These are phyloP conservation scores for Pseudogymnoascus sp. DNA, from an alignment of 2,329 filamentous ascomycete genomes.

Conservation along the genomic window DNA sequence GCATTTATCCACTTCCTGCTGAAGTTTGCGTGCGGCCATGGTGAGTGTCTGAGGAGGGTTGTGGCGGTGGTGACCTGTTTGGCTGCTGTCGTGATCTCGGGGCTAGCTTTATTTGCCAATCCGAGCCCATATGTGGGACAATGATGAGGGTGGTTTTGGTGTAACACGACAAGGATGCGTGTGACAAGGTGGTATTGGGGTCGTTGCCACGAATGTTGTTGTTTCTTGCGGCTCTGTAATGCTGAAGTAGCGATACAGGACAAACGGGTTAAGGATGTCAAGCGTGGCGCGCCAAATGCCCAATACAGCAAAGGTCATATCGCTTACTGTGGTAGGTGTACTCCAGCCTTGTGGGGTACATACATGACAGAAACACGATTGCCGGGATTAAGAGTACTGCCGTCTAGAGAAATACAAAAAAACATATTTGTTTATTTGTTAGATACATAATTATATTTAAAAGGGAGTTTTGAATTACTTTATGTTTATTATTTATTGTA, in stretches of 20 bases:
- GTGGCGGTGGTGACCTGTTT: conserved; percentile 15
- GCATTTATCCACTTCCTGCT: conserved; percentile 98
- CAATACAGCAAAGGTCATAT: conserved; percentile 2
- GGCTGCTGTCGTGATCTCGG: conserved; percentile 23
- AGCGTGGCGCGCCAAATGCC: conserved; percentile 8
- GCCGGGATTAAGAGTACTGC: conserved; percentile 3
- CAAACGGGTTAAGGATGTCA: conserved; percentile 7
- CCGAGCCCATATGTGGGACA: conserved; percentile 23
- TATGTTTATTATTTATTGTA: background rate
- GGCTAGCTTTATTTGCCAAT: conserved; percentile 21
- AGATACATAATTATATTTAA: background rate
- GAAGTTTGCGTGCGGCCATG: conserved; percentile 93
- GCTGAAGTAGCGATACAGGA: conserved; percentile 9
- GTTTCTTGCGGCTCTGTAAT: conserved; percentile 8
- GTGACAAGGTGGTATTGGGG: background rate
- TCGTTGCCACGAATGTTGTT: background rate
- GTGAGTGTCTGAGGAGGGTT: conserved; percentile 29
- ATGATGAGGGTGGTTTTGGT: background rate
- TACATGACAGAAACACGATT: conserved; percentile 6
- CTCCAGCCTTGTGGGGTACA: conserved; percentile 10
- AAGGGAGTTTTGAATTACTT: background rate
- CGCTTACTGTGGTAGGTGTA: conserved; percentile 4
- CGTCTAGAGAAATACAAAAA: background rate
- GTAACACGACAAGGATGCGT: conserved; percentile 10
- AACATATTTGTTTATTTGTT: background rate